Conservation (phyloP, 176 grass and related monocot genomes). For the Themeda triandra region DNA sequence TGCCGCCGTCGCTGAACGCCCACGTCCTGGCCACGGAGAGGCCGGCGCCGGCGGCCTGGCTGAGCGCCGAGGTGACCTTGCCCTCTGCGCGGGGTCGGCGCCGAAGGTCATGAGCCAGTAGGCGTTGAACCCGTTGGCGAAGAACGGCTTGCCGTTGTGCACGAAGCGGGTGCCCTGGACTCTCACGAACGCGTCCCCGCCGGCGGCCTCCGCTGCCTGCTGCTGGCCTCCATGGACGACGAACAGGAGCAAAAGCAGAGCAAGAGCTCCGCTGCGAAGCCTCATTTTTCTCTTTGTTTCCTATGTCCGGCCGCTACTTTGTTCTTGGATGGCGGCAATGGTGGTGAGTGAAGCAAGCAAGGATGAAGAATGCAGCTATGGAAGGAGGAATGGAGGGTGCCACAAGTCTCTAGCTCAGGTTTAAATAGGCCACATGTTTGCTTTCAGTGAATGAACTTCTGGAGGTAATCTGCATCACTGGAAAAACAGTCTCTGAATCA, state of each 20-base stretch:
- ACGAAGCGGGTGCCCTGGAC: constrained; percentile 72
- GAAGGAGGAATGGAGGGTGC: background rate
- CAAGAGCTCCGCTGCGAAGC: constrained; percentile 20
- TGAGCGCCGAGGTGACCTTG: constrained; percentile 55
- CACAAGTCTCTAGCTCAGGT: background rate
- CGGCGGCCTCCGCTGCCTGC: constrained; percentile 4
- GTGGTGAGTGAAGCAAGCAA: background rate
- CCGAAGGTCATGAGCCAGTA: constrained; percentile 91
- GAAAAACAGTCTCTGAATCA: background rate
- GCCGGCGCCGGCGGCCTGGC: constrained; percentile 55
- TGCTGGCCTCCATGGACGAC: constrained; percentile 2
- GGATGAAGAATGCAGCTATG: background rate
- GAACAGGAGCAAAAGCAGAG: constrained; percentile 42
- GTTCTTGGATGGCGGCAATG: constrained; percentile 3
- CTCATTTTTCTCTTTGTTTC: background rate
- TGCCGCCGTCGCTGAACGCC: constrained; percentile 88
- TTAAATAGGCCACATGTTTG: constrained; percentile 22
- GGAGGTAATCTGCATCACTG: background rate
- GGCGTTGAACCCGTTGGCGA: constrained; percentile 92
- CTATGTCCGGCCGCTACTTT: no score
- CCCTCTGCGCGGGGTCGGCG: constrained; percentile 59
- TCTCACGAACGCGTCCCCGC: constrained; percentile 49
- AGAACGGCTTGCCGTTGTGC: constrained; percentile 73
- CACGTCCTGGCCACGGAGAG: constrained; percentile 88
- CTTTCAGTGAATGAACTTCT: background rate